Evolutionary conservation across 2,329 filamentous ascomycete species (phyloP).

Genomic region (Claviceps maximensis): DNA sequence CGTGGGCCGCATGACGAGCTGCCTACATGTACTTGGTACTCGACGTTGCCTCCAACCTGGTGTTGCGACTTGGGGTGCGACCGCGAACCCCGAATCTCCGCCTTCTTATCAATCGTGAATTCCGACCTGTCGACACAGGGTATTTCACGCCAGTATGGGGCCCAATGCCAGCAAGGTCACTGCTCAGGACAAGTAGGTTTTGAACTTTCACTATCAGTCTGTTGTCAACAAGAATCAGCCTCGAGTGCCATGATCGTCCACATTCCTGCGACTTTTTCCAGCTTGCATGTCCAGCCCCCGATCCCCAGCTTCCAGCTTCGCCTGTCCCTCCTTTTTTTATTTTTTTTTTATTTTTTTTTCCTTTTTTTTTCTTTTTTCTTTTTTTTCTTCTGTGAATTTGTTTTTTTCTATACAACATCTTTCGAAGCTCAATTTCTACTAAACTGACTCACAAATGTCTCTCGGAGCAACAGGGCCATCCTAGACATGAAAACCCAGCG

Average conservation of each 20-base stretch:
- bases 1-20: too few relatives aligned
- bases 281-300: too few relatives aligned
- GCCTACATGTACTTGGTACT: too few relatives aligned
- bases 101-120: neutral
- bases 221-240: neutral
- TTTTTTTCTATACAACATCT: too few relatives aligned
- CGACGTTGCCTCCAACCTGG: neutral
- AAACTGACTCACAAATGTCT: neutral
- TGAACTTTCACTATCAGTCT: neutral
- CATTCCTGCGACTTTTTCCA: neutral
- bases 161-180: constrained; percentile 45
- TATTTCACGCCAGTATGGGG: constrained; percentile 29
- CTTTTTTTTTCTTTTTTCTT: too few relatives aligned
- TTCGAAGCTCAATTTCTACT: too few relatives aligned
- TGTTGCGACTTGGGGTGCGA: neutral
- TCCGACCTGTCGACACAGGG: neutral
- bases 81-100: neutral
- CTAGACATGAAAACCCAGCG: constrained; percentile 96
- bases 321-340: neutral
- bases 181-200: constrained; percentile 68
- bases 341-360: neutral
- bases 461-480: constrained; percentile 54
- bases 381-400: too few relatives aligned
- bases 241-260: too few relatives aligned
- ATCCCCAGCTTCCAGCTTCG: too few relatives aligned